These are phyloP conservation scores for Amanita exitialis DNA, from an alignment of 768 basidiomycete species.

Conservation along the genomic window DNA sequence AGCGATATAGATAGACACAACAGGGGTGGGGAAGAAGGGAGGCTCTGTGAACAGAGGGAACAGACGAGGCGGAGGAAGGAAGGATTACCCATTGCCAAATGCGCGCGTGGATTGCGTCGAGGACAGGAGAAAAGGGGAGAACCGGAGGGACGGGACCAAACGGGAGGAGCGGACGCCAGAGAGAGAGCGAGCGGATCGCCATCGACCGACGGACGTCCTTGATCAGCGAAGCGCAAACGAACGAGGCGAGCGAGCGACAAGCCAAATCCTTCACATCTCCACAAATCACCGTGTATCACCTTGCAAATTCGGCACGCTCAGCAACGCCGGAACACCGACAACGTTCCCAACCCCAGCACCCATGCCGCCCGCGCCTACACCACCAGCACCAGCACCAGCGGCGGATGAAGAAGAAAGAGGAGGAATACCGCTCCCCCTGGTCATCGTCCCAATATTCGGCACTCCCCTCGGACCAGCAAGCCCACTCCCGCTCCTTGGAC, in stretches of 20 bases:
- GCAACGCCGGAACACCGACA: slow-evolving; percentile 15
- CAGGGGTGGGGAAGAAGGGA: no score
- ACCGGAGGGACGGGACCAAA: not conserved
- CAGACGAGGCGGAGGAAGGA: no score
- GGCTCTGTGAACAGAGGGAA: no score
- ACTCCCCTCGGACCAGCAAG: slow-evolving; percentile 26
- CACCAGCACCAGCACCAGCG: slow-evolving; percentile 4
- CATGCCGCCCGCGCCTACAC: not conserved
- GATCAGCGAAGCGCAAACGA: no score
- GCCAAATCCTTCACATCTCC: no score
- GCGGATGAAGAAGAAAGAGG: no score
- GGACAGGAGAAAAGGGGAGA: not conserved
- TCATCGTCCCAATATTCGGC: slow-evolving; percentile 28
- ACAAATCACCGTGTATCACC: not conserved
- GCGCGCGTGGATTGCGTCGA: no score
- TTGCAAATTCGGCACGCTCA: slow-evolving; percentile 22
- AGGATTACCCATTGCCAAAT: no score
- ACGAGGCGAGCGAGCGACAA: no score
- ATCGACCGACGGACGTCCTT: not conserved
- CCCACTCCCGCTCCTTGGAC: slow-evolving; percentile 45
- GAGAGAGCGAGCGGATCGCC: not conserved
- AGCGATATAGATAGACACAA: no score
- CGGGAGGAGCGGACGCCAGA: not conserved
- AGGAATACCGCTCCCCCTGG: slow-evolving; percentile 9
- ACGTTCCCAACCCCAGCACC: not conserved